Evolutionary conservation across 331 rosid genomes (phyloP).

Genomic region (Malus hybrid): DNA sequence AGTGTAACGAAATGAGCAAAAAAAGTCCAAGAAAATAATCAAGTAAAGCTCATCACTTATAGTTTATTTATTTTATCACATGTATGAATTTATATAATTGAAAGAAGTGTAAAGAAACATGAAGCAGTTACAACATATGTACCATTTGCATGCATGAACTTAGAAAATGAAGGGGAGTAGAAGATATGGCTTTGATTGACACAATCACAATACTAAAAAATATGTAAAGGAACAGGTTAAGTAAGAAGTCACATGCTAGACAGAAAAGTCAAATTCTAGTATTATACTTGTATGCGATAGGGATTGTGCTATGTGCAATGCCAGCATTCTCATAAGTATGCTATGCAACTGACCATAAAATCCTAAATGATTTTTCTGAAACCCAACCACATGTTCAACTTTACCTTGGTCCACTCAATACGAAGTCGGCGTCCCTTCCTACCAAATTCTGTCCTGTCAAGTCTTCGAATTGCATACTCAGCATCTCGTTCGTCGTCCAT

Average conservation of each 20-base stretch:
- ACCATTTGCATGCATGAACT: background rate
- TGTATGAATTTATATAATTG: background rate
- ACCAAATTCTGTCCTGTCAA: slow-evolving; percentile 82
- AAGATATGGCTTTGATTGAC: background rate
- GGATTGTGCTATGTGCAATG: background rate
- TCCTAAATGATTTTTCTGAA: background rate
- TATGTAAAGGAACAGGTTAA: background rate
- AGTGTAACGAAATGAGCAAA: slow-evolving; percentile 1
- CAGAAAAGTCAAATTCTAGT: background rate
- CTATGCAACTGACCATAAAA: background rate
- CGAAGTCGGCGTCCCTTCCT: slow-evolving; percentile 75
- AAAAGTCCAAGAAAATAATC: background rate
- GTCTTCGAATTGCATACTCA: slow-evolving; percentile 80
- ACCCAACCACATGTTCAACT: background rate
- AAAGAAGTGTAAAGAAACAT: background rate
- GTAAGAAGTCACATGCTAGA: background rate
- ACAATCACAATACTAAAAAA: background rate
- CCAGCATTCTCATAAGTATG: background rate
- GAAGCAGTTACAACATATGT: background rate
- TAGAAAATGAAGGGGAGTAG: background rate
- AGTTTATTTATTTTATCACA: background rate
- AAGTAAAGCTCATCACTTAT: background rate
- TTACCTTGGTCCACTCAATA: slow-evolving; percentile 82
- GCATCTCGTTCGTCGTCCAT: slow-evolving; percentile 89
- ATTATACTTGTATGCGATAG: background rate